phyloP scores from a whole-genome alignment of 1,139 yeast genomes.

The Candida gigantensis region DNA sequence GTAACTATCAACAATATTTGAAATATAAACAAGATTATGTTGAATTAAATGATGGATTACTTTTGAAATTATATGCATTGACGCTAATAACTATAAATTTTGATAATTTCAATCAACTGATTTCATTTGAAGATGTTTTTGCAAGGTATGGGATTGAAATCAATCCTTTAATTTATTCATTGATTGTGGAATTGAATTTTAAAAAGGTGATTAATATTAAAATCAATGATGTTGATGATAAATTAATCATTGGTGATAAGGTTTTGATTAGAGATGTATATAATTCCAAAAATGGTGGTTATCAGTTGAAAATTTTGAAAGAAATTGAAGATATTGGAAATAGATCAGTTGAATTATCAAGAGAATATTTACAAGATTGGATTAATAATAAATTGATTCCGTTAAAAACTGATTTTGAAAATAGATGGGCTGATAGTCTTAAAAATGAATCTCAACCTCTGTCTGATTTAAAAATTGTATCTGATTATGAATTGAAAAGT shows the following conservation, averaged over 20 bases:
- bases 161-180: constrained; percentile 14
- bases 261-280: constrained; percentile 32
- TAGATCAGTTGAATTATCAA: constrained; percentile 21
- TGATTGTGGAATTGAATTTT: constrained; percentile 28
- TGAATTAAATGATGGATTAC: constrained; percentile 16
- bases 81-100: constrained; percentile 27
- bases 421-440: neutral
- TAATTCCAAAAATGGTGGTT: constrained; percentile 19
- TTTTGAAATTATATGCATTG: constrained; percentile 29
- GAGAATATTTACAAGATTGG: constrained; percentile 23
- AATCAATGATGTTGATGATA: constrained; percentile 28
- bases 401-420: constrained; percentile 10
- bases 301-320: constrained; percentile 23
- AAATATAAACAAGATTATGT: constrained; percentile 20
- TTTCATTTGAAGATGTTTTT: constrained; percentile 11
- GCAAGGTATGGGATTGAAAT: constrained; percentile 20
- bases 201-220: constrained; percentile 25
- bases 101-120: constrained; percentile 24
- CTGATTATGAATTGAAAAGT: constrained; percentile 1
- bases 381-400: constrained; percentile 16
- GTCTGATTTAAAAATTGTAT: neutral
- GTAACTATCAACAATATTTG: constrained; percentile 29
- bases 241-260: constrained; percentile 22
- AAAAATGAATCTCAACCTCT: neutral
- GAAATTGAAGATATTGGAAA: constrained; percentile 23